Base-by-base conservation (phyloP, 495 filamentous ascomycete genomes). In the Hyaloscypha finlandica region DNA sequence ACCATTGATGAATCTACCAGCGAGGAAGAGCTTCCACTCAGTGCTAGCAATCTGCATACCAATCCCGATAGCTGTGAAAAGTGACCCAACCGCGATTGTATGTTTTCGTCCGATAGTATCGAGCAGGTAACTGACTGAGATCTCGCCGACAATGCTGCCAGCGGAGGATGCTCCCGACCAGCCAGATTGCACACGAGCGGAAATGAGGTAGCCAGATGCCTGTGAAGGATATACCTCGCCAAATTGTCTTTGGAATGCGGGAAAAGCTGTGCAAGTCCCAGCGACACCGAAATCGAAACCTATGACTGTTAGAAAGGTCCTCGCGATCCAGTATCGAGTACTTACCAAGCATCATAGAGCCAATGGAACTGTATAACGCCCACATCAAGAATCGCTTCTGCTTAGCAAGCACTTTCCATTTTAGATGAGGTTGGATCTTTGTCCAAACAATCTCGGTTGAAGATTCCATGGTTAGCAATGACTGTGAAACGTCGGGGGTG, bases 1-100 rank as follows among this genome's bases (percentile, higher is more conserved):
- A 54, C 51, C 51, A 54, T 54, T 54, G 19, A 54, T 29, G 8
- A 54, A 54, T 54, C 51, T 9, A 54, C 51, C 51, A 29, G n/a
- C 19, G 16, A 54, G 51, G 25, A 54, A 54, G 8, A 54, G 51
- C n/a, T 20, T 54, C 51, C 51, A 54, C 25, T 54, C 51, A 29
- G 8, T 8, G 6, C 8, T n/a, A 20, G 51, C 51, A 9, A 54
- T 16, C 19, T 54, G 51, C 51, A 54, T 20, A 8, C 8, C 51
- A 11, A 54, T 29, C 51, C 51, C 51, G 19, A 54, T 29, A 54
- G 51, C 19, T 6, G 51, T 54, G 16, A 54, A 8, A 8, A 29
- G 8, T 9, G 8, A 6, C 8, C 51, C 51, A 54, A 54, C 25
- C 8, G 51, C 25, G 12, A 37, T 37, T 8, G 35, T 37, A 37